Evolutionary conservation across 441 rosid species (phyloP).

Genomic region (Croton setiger): DNA sequence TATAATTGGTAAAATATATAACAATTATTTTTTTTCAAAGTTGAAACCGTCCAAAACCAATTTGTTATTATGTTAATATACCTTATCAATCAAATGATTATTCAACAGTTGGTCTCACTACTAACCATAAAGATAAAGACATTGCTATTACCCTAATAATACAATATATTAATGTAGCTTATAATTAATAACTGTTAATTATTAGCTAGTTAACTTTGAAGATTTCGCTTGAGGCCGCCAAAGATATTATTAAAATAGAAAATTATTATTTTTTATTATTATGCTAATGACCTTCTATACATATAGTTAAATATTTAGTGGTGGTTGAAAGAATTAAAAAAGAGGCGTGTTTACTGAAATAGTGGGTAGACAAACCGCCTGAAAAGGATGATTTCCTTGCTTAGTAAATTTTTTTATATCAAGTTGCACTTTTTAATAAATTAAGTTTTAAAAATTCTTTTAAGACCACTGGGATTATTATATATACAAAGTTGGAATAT

Average conservation of each 20-base stretch:
- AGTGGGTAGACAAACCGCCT: conserved; percentile 18
- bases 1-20: no score
- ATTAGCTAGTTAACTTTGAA: conserved; percentile 23
- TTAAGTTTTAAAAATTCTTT: neutral
- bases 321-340: conserved; percentile 23
- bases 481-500: neutral
- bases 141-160: no score
- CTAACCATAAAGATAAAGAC: conserved; percentile 22
- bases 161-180: neutral
- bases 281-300: conserved; percentile 13
- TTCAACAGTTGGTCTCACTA: conserved; percentile 16
- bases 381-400: conserved; percentile 4
- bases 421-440: conserved; percentile 10
- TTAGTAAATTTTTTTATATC: conserved; percentile 7
- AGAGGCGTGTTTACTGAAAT: conserved; percentile 8
- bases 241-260: neutral
- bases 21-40: neutral
- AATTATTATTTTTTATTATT: conserved; percentile 1
- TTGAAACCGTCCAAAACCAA: conserved; percentile 24
- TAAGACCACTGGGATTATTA: conserved; percentile 1
- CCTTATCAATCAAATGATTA: conserved; percentile 16
- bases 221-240: conserved; percentile 28
- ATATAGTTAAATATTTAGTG: neutral
- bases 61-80: conserved; percentile 8
- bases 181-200: neutral